Evolutionary conservation across 2,329 filamentous ascomycete genomes (phyloP).

Genomic region (Teratosphaeriaceae sp.): DNA sequence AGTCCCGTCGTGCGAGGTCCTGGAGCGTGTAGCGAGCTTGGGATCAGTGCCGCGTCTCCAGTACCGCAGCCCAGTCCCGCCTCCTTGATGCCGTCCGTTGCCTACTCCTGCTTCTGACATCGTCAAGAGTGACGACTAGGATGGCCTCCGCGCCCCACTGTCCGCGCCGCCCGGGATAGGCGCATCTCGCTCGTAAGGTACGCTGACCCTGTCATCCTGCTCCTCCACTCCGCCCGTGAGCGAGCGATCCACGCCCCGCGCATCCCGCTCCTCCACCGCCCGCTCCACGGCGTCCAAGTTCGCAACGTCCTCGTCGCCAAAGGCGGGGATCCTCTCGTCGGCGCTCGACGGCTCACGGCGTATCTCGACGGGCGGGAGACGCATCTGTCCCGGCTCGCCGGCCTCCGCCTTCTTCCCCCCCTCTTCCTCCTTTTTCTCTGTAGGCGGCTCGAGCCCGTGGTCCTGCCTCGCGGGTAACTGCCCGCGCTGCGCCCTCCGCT

Average conservation of each 20-base stretch:
- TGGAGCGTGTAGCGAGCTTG: too few relatives aligned
- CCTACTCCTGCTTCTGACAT: too few relatives aligned
- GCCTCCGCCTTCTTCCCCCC: conserved; percentile 1
- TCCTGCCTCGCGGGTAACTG: conserved; percentile 51
- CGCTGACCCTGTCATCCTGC: not conserved
- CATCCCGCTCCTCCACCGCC: conserved; percentile 3
- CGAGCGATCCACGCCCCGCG: conserved; percentile 2
- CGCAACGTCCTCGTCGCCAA: conserved; percentile 4
- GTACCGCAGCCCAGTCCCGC: too few relatives aligned
- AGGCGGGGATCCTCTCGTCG: not conserved
- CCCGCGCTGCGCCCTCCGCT: conserved; percentile 56
- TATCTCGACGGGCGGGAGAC: not conserved
- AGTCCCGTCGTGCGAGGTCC: too few relatives aligned
- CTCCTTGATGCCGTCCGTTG: too few relatives aligned
- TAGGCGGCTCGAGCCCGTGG: conserved; percentile 24
- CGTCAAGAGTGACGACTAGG: too few relatives aligned
- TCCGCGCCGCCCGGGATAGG: conserved; percentile 1
- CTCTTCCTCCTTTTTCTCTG: conserved; percentile 10
- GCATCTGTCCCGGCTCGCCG: too few relatives aligned
- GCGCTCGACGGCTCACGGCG: not conserved
- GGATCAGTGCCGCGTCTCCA: too few relatives aligned
- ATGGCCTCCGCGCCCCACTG: too few relatives aligned
- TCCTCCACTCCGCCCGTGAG: conserved; percentile 1
- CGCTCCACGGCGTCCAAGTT: conserved; percentile 3
- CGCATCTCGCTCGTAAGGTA: conserved; percentile 5